A percentile compares a stretch with the other conserved stretches of the same genome.
phyloP scores from a whole-genome alignment of 371 early-diverging fungal species.

The Zopfochytrium polystomum region DNA sequence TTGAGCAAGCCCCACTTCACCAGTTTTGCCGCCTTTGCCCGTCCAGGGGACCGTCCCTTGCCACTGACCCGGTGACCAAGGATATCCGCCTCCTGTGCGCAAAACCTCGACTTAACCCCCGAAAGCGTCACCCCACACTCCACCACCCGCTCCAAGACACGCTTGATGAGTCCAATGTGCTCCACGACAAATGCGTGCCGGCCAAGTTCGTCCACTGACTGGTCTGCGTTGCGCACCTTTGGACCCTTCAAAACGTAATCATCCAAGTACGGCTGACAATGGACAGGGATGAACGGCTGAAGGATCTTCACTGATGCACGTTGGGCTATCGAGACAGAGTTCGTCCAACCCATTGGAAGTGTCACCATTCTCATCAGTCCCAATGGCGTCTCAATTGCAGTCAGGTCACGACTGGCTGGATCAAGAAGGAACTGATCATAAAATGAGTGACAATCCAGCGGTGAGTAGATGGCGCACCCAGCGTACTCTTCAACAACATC shows the following conservation, averaged over 20 bases:
- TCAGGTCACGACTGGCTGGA: slow-evolving; percentile 22
- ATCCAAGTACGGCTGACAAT: slow-evolving; percentile 23
- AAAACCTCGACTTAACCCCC: slow-evolving; percentile 13
- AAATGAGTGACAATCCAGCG: slow-evolving; percentile 28
- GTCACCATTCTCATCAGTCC: slow-evolving; percentile 30
- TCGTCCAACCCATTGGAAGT: slow-evolving; percentile 36
- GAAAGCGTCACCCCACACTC: slow-evolving; percentile 10
- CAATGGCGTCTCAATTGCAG: slow-evolving; percentile 28
- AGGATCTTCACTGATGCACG: slow-evolving; percentile 26
- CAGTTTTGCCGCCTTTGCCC: slow-evolving; percentile 6
- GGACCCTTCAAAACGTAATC: slow-evolving; percentile 26
- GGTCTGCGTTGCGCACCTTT: slow-evolving; percentile 5
- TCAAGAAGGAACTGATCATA: slow-evolving; percentile 35
- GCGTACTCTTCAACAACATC: slow-evolving; percentile 23
- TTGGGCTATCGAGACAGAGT: slow-evolving; percentile 28
- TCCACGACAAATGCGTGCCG: slow-evolving; percentile 9
- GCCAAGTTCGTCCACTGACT: not conserved
- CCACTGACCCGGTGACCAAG: slow-evolving; percentile 2
- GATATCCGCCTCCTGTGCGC: slow-evolving; percentile 3
- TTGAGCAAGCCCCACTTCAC: slow-evolving; percentile 5
- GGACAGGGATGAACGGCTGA: slow-evolving; percentile 18
- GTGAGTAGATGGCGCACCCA: slow-evolving; percentile 23
- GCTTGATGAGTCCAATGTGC: slow-evolving; percentile 6
- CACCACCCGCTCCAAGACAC: slow-evolving; percentile 1
- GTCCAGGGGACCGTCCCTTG: slow-evolving; percentile 7